Conservation (phyloP, 2,329 filamentous ascomycete species). For the Sclerotinia borealis region DNA sequence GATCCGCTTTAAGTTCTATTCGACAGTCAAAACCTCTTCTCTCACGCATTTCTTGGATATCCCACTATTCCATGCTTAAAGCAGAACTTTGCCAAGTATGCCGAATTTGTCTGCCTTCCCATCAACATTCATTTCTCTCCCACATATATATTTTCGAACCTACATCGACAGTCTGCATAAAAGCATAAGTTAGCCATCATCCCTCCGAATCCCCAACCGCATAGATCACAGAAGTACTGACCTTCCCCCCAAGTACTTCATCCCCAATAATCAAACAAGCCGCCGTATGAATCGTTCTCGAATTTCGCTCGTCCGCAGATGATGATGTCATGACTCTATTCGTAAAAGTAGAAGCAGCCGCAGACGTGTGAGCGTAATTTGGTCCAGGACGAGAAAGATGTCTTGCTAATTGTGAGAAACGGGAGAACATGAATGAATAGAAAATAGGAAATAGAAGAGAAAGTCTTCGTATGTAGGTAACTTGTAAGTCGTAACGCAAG, state of each 20-base stretch:
- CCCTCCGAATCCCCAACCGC: not conserved
- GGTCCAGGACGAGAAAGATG: constrained; percentile 61
- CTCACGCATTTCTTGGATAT: constrained; percentile 49
- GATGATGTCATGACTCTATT: constrained; percentile 41
- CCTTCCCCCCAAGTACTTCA: constrained; percentile 92
- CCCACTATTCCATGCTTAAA: constrained; percentile 54
- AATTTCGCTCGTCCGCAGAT: constrained; percentile 49
- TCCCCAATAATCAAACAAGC: constrained; percentile 96
- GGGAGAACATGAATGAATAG: constrained; percentile 69
- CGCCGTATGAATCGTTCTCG: constrained; percentile 75
- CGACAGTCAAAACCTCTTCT: constrained; percentile 42
- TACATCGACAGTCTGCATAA: constrained; percentile 35
- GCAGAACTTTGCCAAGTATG: constrained; percentile 59
- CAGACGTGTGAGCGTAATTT: constrained; percentile 44
- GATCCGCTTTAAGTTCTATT: constrained; percentile 67
- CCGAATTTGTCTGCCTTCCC: constrained; percentile 51
- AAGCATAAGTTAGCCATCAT: constrained; percentile 28
- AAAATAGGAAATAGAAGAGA: not conserved
- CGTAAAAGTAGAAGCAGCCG: constrained; percentile 17
- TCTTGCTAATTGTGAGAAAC: constrained; percentile 65
- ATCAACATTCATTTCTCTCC: constrained; percentile 18
- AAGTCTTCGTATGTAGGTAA: too few relatives aligned
- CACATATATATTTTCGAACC: constrained; percentile 3
- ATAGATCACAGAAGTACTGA: constrained; percentile 35
- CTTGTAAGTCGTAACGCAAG: too few relatives aligned